Conservation (phyloP, 768 basidiomycete genomes). For the Tricholoma bakamatsutake region DNA sequence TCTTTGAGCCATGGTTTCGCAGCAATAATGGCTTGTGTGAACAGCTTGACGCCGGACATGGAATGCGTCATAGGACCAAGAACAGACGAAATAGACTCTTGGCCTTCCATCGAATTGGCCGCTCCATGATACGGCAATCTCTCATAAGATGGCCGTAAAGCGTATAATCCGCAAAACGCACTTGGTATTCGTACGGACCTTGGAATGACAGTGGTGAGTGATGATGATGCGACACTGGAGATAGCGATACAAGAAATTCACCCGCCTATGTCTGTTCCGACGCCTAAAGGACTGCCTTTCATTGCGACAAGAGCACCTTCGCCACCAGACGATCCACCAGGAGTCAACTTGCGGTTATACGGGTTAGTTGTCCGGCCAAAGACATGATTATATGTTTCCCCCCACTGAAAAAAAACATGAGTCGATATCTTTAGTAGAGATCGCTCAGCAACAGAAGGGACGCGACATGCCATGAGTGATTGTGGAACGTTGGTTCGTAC, state of each 20-base stretch:
- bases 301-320: slow-evolving; percentile 60
- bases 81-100: slow-evolving; percentile 51
- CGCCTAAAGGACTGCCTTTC: slow-evolving; percentile 53
- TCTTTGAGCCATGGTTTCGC: slow-evolving; percentile 51
- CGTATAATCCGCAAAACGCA: slow-evolving; percentile 52
- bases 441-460: neutral
- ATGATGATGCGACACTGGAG: neutral
- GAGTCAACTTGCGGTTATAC: slow-evolving; percentile 47
- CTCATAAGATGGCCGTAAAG: slow-evolving; percentile 48
- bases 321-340: slow-evolving; percentile 64
- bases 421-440: neutral
- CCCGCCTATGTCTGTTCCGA: slow-evolving; percentile 64
- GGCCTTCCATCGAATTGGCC: slow-evolving; percentile 45
- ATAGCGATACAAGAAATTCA: slow-evolving; percentile 17
- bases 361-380: slow-evolving; percentile 62
- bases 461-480: slow-evolving; percentile 39
- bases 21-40: slow-evolving; percentile 46
- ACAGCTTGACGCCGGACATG: slow-evolving; percentile 44
- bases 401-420: slow-evolving; percentile 27
- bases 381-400: slow-evolving; percentile 58
- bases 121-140: slow-evolving; percentile 52
- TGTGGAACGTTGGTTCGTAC: slow-evolving; percentile 54
- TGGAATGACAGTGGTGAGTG: slow-evolving; percentile 11
- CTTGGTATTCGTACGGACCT: slow-evolving; percentile 54
- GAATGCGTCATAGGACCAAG: slow-evolving; percentile 53